Conservation (phyloP, 352 stramenopile species). For the Phytophthora cactorum region DNA sequence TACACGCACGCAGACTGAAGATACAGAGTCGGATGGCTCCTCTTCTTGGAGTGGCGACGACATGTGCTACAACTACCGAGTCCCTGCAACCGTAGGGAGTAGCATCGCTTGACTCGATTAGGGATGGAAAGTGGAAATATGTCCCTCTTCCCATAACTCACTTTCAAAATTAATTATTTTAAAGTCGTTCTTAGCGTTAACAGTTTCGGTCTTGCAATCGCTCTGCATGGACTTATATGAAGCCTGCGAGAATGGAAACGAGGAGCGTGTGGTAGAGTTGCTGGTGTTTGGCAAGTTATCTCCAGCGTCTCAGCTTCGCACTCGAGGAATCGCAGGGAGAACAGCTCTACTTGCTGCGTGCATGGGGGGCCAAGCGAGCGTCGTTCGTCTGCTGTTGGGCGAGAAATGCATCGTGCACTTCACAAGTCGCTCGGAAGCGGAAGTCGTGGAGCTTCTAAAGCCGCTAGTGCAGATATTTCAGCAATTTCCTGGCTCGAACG, state of each 20-base stretch:
- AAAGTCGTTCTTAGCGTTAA: not conserved
- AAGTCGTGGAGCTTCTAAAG: slow-evolving; percentile 51
- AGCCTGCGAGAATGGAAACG: slow-evolving; percentile 84
- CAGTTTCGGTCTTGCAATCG: slow-evolving; percentile 16
- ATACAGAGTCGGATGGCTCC: not conserved
- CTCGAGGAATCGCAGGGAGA: slow-evolving; percentile 56
- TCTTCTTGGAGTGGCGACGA: slow-evolving; percentile 31
- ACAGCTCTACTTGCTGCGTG: slow-evolving; percentile 73
- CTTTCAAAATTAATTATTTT: too few relatives aligned
- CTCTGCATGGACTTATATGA: slow-evolving; percentile 77
- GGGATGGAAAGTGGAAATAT: too few relatives aligned
- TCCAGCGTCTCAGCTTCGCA: slow-evolving; percentile 22
- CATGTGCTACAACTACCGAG: slow-evolving; percentile 43
- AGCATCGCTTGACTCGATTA: not conserved
- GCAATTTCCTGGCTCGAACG: not conserved
- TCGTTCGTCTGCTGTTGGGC: slow-evolving; percentile 71
- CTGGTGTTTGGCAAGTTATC: slow-evolving; percentile 49
- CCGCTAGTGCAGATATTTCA: slow-evolving; percentile 36
- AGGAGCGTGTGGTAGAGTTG: slow-evolving; percentile 82
- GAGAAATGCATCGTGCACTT: slow-evolving; percentile 71
- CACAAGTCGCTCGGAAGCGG: slow-evolving; percentile 51
- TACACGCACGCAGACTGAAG: slow-evolving; percentile 9
- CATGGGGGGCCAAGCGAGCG: slow-evolving; percentile 64
- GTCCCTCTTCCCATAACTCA: too few relatives aligned
- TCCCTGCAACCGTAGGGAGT: not conserved